Conservation (phyloP, 345 rosid species). For the Citrus inodora region DNA sequence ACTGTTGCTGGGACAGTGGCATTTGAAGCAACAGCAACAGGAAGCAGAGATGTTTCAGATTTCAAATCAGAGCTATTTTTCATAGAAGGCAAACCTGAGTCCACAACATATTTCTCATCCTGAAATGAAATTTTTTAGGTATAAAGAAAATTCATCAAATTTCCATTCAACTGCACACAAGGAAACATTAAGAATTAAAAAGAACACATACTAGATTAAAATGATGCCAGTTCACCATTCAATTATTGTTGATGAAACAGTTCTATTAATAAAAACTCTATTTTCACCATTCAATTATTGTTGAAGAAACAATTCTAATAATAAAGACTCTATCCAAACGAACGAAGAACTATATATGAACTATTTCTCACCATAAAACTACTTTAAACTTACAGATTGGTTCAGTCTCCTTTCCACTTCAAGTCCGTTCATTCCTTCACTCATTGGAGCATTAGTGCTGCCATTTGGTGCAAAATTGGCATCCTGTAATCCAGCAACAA, state of each 20-base stretch:
- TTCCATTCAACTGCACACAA: not conserved
- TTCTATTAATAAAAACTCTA: not conserved
- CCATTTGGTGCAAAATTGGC: constrained; percentile 73
- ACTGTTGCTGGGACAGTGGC: constrained; percentile 33
- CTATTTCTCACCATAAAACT: not conserved
- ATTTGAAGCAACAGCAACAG: constrained; percentile 42
- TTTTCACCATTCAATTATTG: not conserved
- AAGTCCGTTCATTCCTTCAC: constrained; percentile 77
- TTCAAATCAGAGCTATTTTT: constrained; percentile 48
- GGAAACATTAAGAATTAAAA: not conserved
- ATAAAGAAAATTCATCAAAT: constrained; percentile 1
- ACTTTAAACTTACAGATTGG: constrained; percentile 46
- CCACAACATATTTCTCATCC: constrained; percentile 51
- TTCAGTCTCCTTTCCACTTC: constrained; percentile 71
- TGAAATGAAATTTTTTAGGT: constrained; percentile 18
- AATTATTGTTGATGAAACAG: not conserved
- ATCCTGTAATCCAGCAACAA: constrained; percentile 51
- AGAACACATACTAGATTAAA: too few relatives aligned
- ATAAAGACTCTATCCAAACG: not conserved
- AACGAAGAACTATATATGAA: not conserved
- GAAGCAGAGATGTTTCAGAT: constrained; percentile 60
- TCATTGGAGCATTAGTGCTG: constrained; percentile 40
- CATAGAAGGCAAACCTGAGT: constrained; percentile 34
- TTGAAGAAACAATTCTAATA: not conserved
- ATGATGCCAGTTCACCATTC: not conserved